Percentiles rank a stretch among this genome's conserved stretches.
phyloP scores from a whole-genome alignment of 176 grass and related monocot genomes.

The Oryza brachyantha region DNA sequence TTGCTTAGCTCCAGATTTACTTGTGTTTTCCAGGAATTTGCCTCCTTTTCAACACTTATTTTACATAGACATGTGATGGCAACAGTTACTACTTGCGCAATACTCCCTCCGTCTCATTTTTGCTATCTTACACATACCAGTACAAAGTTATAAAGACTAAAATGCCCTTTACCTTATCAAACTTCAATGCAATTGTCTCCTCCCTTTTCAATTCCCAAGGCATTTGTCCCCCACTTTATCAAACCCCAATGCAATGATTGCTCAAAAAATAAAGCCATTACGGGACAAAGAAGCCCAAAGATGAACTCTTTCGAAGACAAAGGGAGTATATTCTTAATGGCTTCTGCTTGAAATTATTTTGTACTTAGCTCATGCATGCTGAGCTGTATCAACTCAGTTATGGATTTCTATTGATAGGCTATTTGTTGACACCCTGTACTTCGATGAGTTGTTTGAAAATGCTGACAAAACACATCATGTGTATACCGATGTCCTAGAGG shows the following conservation, averaged over 20 bases:
- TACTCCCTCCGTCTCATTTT: no score
- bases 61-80: constrained; percentile 2
- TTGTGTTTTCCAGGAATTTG: neutral
- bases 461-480: constrained; percentile 23
- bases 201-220: no score
- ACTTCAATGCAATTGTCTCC: no score
- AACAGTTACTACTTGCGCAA: constrained; percentile 17
- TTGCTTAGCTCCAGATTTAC: neutral
- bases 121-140: no score
- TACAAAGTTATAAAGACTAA: no score
- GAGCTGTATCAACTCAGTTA: constrained; percentile 15
- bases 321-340: constrained; percentile 10
- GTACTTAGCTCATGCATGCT: constrained; percentile 28
- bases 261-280: no score
- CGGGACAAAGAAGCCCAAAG: no score
- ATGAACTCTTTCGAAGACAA: no score
- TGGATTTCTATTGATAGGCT: constrained; percentile 18
- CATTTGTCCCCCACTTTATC: no score
- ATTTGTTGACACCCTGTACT: neutral
- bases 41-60: neutral
- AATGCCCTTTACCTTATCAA: no score
- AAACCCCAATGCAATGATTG: no score
- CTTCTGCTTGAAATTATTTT: constrained; percentile 26
- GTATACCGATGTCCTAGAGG: neutral
- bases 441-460: neutral